Evolutionary conservation across 2,329 filamentous ascomycete genomes (phyloP).

Genomic region (Claviceps spartinae): DNA sequence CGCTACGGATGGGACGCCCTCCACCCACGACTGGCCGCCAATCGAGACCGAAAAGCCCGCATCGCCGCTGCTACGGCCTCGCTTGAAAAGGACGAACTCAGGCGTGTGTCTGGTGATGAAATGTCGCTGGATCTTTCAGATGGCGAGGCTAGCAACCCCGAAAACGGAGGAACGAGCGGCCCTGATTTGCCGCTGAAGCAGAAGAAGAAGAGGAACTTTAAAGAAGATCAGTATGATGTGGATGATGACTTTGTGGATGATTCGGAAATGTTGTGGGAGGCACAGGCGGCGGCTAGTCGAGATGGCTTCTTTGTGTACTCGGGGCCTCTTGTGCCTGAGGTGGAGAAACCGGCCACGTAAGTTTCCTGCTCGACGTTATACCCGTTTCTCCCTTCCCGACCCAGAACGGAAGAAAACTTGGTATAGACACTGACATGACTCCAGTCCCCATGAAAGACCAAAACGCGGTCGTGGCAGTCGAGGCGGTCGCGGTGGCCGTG

Average conservation of each 20-base stretch:
- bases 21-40: slow-evolving; percentile 79
- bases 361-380: background rate
- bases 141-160: slow-evolving; percentile 72
- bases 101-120: slow-evolving; percentile 61
- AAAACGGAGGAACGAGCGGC: slow-evolving; percentile 54
- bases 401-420: too few species aligned
- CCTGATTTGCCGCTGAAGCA: slow-evolving; percentile 49
- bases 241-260: slow-evolving; percentile 83
- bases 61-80: slow-evolving; percentile 82
- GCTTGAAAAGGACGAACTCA: slow-evolving; percentile 60
- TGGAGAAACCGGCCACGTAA: slow-evolving; percentile 53
- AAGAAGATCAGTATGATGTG: slow-evolving; percentile 72
- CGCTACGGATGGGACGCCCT: slow-evolving; percentile 90
- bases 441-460: slow-evolving; percentile 57
- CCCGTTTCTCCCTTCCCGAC: too few species aligned
- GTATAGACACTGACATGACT: background rate
- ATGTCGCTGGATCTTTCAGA: slow-evolving; percentile 70
- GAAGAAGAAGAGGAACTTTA: slow-evolving; percentile 69
- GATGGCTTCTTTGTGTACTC: slow-evolving; percentile 98
- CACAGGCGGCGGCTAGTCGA: slow-evolving; percentile 82
- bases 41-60: slow-evolving; percentile 72
- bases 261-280: slow-evolving; percentile 88
- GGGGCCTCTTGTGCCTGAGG: slow-evolving; percentile 77
- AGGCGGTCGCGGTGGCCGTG: slow-evolving; percentile 42
- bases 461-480: slow-evolving; percentile 49